Evolutionary conservation across 2,329 filamentous ascomycete species (phyloP).

Genomic region (Plenodomus lindquistii): DNA sequence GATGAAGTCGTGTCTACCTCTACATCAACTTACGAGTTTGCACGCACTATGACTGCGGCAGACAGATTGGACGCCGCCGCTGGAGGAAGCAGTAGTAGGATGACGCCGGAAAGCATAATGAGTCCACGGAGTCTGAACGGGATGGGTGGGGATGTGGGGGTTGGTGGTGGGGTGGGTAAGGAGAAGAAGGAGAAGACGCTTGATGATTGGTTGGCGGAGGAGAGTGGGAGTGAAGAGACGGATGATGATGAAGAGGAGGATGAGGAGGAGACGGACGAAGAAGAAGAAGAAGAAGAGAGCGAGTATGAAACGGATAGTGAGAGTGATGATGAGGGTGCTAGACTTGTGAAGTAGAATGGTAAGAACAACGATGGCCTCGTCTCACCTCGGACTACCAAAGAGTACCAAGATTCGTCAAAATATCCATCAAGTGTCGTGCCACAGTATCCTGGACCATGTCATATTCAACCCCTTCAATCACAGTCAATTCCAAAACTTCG

Average conservation of each 20-base stretch:
- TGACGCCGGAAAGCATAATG: slow-evolving; percentile 40
- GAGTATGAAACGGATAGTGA: slow-evolving; percentile 65
- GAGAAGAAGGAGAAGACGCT: slow-evolving; percentile 71
- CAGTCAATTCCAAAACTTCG: too few species aligned
- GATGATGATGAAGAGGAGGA: slow-evolving; percentile 62
- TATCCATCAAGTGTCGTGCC: too few species aligned
- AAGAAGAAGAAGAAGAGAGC: slow-evolving; percentile 57
- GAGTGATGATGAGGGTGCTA: slow-evolving; percentile 43
- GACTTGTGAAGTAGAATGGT: neutral
- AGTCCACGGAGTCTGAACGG: slow-evolving; percentile 55
- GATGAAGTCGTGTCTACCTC: slow-evolving; percentile 52
- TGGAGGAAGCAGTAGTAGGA: slow-evolving; percentile 44
- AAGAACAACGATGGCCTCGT: neutral
- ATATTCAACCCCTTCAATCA: too few species aligned
- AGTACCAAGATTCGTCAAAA: too few species aligned
- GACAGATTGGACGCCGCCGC: slow-evolving; percentile 65
- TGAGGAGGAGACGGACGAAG: slow-evolving; percentile 54
- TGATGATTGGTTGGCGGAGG: slow-evolving; percentile 84
- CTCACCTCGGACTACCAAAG: neutral
- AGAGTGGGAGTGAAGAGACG: slow-evolving; percentile 54
- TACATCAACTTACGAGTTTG: slow-evolving; percentile 37
- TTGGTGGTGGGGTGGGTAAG: slow-evolving; percentile 14
- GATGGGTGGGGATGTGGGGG: slow-evolving; percentile 32
- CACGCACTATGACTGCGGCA: slow-evolving; percentile 59
- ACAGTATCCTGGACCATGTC: too few species aligned